Evolutionary conservation across 2,329 filamentous ascomycete genomes (phyloP), one percentile per base, ranked within the genome.

Genomic region (Exophiala oligosperma): DNA sequence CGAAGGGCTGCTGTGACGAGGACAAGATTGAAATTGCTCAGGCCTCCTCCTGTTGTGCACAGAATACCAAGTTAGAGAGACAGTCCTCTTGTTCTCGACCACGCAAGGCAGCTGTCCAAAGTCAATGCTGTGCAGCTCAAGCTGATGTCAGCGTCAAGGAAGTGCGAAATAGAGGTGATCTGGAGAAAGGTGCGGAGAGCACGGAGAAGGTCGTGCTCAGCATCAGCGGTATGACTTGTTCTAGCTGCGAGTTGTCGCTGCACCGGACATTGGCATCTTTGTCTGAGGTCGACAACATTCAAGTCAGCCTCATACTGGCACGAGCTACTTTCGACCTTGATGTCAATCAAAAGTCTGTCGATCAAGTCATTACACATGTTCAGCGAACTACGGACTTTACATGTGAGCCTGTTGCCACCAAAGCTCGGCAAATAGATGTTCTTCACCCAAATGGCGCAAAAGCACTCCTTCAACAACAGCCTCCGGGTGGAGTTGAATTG

Each of bases 181-280:
- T 35, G 32, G 32, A 35, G 32, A 35, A 35, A 35, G 32, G 32
- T 35, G 6, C 3, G 32, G 11, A 35, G 32, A 9, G 9, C 4
- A 35, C 2, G 32, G 82, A 89, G 57, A 83, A 83, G 64, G 74
- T 90, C 8, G 71, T 84, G 17, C 74, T 90, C 12, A 81, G 75
- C 47, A 79, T 91, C 28, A 77, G 80, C 5, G 88, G 89, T 1
- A 87, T 92, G 84, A 90, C 86, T 1, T 92, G 89, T 63, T 85
- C 85, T 0, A 87, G 88, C 1, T 91, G 88, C 69, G 87, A 88
- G 66, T 84, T 79, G 1, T 88, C 88, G 64, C 78, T 91, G 52
- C 67, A 74, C 17, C 74, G 82, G 50, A 77, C 81, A 0, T 74
- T 91, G 0, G 72, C 68, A 3, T 72, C 72, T 1, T 72, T 87